Evolutionary conservation across 352 stramenopile genomes (phyloP), one percentile per base, ranked within the genome.

Genomic region (Plasmopara muralis): DNA sequence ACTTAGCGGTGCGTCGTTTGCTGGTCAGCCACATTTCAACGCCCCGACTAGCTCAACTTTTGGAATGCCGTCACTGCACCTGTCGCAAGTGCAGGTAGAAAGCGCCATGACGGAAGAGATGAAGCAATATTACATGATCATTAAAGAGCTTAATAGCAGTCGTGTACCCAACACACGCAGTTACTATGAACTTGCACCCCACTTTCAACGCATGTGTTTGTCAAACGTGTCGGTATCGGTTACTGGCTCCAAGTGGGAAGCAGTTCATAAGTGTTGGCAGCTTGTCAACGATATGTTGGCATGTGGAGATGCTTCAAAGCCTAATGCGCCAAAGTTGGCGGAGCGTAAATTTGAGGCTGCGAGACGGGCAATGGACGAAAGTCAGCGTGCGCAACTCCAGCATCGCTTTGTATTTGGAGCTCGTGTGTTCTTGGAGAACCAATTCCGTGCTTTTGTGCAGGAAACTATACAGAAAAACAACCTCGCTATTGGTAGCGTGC

Each of bases 91-190:
- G 30, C 68, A 72, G 18, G 68, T 79, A 13, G 73, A 85, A 39
- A 88, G 69, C 46, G 60, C 80, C 14, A 78, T 93, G 68, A 90
- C 66, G 12, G 77, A 93, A 28, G 77, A 90, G 52, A 93, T 93
- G 83, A 87, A 87, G 62, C 66, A 80, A 57, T 91, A 86, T 64
- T 83, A 75, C 47, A 63, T 59, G 43, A 74, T 89, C 31, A 62
- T 89, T 31, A 78, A 79, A 25, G 77, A 89, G 35, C 74, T 92
- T 33, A 88, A 88, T 53, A 68, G 53, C 34, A 77, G 70, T 38
- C 77, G 81, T 49, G 71, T 89, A 31, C 81, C 81, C 1, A 76
- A 78, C 44, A 77, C 76, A 15, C 76, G 81, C 54, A 85, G 68
- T 51, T 76, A 89, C 46, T 91, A 85, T 52, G 74, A 88, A 20